Base-by-base conservation (phyloP, 352 stramenopile genomes). In the Phytophthora cajani region DNA sequence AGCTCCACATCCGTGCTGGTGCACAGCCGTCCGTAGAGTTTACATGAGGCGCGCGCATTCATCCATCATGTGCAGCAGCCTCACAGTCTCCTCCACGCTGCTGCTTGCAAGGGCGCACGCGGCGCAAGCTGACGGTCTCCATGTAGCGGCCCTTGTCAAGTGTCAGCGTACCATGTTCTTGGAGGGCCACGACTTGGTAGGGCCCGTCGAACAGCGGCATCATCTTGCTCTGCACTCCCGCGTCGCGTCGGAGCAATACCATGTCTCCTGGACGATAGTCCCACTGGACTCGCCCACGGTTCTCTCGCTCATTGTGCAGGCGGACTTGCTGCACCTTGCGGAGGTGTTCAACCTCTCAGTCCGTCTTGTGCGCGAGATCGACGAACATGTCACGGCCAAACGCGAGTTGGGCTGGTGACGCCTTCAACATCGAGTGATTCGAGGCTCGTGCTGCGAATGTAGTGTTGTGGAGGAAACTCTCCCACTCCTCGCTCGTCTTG, bases 381-480 rank as follows among this genome's bases (percentile, higher is more conserved):
- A 44, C 38, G 38, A 44, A 17, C 38, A 44, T 64, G 17, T 64
- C 30, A 1, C 63, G 44, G 3, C 55, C 46, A 19, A 70, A 64
- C 0, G 54, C 55, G 19, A 17, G 54, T 3, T 70, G 54, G 1
- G 33, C 46, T 32, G 54, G 54, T 3, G 54, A 64, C 0, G 63
- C 32, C 10, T 63, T 33, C 0, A 49, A 38, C 19, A 52, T 63
- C 8, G 27, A 53, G 32, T 64, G 46, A 19, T 64, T 7, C 0
- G 36, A 21, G 1, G 53, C 21, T 2, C 62, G 27, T 7, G 62
- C 25, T 5, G 54, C 63, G 19, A 70, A 53, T 0, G 46, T 64
- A 4, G 19, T 58, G 23, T 64, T 58, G 44, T 64, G 30, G 1
- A 69, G 44, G 32, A 64, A 69, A 1, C 32, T 9, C 3, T 46